Conservation (phyloP, 108 stramenopile genomes). For the Skeletonema potamos region DNA sequence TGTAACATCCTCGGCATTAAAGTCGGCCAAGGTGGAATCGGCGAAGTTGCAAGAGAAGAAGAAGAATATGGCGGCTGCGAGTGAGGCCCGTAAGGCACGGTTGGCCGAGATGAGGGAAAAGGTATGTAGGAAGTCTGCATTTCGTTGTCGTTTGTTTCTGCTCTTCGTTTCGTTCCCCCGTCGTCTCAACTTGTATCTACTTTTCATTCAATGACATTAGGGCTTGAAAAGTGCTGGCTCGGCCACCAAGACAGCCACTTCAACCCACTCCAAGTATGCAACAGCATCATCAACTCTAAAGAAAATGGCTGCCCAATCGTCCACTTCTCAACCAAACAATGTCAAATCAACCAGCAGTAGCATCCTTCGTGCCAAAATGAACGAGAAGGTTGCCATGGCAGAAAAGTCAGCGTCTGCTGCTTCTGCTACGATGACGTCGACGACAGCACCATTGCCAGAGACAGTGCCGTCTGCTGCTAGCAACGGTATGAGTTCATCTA, state of each 20-base stretch:
- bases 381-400: conserved; percentile 62
- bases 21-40: conserved; percentile 11
- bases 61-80: conserved; percentile 40
- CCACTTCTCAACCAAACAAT: conserved; percentile 2
- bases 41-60: conserved; percentile 34
- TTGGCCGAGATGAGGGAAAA: conserved; percentile 50
- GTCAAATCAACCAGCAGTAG: conserved; percentile 26
- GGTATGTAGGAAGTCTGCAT: conserved; percentile 35
- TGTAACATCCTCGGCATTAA: not conserved
- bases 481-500: not conserved
- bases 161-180: conserved; percentile 12
- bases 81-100: conserved; percentile 53
- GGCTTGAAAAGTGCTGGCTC: conserved; percentile 11
- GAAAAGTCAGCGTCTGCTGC: conserved; percentile 29
- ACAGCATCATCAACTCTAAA: conserved; percentile 23
- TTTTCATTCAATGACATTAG: not conserved
- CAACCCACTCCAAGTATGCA: conserved; percentile 31
- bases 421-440: conserved; percentile 4
- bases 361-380: conserved; percentile 64
- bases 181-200: not conserved
- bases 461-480: not conserved
- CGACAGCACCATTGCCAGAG: conserved; percentile 3
- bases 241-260: conserved; percentile 7
- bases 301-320: conserved; percentile 19
- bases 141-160: not conserved